Evolutionary conservation across 2,329 filamentous ascomycete species (phyloP).

Genomic region (Nemania serpens): DNA sequence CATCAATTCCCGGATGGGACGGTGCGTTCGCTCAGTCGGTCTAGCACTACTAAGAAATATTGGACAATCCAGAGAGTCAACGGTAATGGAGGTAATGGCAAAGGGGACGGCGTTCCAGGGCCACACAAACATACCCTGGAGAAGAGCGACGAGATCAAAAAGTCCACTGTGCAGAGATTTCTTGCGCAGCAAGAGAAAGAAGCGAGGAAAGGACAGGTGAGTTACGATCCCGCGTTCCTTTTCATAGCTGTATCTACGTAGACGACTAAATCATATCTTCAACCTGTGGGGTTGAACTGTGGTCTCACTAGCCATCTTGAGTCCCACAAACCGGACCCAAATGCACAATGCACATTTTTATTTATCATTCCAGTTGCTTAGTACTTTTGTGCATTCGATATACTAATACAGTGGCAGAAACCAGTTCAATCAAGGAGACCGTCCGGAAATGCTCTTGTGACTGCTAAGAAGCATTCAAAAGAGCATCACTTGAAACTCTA

Average conservation of each 20-base stretch:
- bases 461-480: slow-evolving; percentile 70
- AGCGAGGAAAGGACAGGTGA: slow-evolving; percentile 63
- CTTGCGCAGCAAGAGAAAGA: slow-evolving; percentile 68
- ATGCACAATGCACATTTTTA: no score
- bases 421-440: slow-evolving; percentile 69
- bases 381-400: background rate
- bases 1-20: slow-evolving; percentile 34
- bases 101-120: slow-evolving; percentile 69
- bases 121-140: slow-evolving; percentile 76
- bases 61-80: slow-evolving; percentile 81
- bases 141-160: slow-evolving; percentile 79
- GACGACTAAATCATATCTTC: background rate
- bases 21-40: slow-evolving; percentile 46
- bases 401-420: slow-evolving; percentile 55
- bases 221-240: slow-evolving; percentile 32
- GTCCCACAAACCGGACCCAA: background rate
- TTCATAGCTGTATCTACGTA: background rate
- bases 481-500: slow-evolving; percentile 77
- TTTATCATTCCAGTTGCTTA: no score
- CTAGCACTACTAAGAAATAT: slow-evolving; percentile 55
- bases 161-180: slow-evolving; percentile 74
- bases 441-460: slow-evolving; percentile 70
- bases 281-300: background rate
- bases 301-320: background rate
- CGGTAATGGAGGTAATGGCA: slow-evolving; percentile 74